Evolutionary conservation across 2,329 filamentous ascomycete genomes (phyloP).

Genomic region (Aspergillus brunneoviolaceus): DNA sequence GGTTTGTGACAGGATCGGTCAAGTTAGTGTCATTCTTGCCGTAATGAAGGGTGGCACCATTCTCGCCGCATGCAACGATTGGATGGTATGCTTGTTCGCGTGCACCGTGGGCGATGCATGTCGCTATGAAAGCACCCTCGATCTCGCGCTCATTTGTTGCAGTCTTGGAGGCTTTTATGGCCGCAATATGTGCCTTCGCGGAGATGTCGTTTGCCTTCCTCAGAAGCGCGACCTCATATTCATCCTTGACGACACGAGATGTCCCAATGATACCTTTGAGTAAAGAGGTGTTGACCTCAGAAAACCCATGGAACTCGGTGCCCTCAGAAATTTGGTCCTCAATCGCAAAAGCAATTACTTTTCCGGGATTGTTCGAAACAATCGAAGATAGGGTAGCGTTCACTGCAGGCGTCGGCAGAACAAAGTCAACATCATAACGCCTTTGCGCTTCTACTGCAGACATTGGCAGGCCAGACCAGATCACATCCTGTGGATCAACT

Average conservation of each 20-base stretch:
- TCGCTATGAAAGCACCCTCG: conserved; percentile 72
- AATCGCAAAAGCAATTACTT: conserved; percentile 70
- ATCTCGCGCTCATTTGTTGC: conserved; percentile 79
- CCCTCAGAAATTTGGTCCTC: conserved; percentile 71
- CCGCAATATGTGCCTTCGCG: conserved; percentile 70
- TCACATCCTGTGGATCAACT: conserved; percentile 79
- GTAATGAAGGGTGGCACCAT: conserved; percentile 86
- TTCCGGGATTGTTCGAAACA: conserved; percentile 36
- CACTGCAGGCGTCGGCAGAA: conserved; percentile 69
- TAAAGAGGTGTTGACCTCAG: conserved; percentile 58
- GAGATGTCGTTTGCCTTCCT: conserved; percentile 79
- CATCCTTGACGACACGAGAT: conserved; percentile 77
- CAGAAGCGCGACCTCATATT: conserved; percentile 82
- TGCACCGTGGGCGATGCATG: conserved; percentile 70
- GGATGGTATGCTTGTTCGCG: conserved; percentile 80
- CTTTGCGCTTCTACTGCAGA: conserved; percentile 71
- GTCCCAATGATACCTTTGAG: conserved; percentile 74
- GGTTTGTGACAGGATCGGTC: conserved; percentile 44
- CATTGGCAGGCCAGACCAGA: conserved; percentile 89
- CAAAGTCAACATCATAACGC: conserved; percentile 78
- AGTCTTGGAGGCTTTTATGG: conserved; percentile 62
- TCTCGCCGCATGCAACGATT: conserved; percentile 83
- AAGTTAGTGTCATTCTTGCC: conserved; percentile 73
- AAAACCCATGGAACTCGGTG: conserved; percentile 70
- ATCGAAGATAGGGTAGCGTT: conserved; percentile 66